Base-by-base conservation (phyloP, 768 basidiomycete genomes). In the Tylopilus balloui region DNA sequence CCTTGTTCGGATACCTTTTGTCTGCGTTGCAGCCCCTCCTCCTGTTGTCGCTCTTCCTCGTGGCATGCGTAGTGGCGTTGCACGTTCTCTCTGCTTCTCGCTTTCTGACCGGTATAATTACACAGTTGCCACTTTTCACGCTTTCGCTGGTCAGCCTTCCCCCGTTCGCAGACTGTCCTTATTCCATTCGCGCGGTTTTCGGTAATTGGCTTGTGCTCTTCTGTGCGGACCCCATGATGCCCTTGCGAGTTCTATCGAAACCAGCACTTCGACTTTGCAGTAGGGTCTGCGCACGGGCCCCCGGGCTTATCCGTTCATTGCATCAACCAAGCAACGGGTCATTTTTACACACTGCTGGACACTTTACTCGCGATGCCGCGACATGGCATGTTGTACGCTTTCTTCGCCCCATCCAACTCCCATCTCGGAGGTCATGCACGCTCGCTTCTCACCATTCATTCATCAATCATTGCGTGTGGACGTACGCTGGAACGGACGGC, bases 1-100 rank as follows among this genome's bases (percentile, higher is more conserved):
- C 54, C 32, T 58, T 48, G 47, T 64, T 68, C 66, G 66, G 66
- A 69, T 68, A 68, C 66, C 64, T 68, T 61, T 62, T 50, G 44
- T 52, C 50, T 64, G 61, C 54, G 20, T 42, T 43, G 50, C 60
- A 58, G 59, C 57, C 43, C 41, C 52, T 44, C 45, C 51, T 52
- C 57, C 48, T 68, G 63, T 64, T 64, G 62, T 69, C 60, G 56
- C 57, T 42, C 48, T 52, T 56, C 47, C 57, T 48, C 55, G 36
- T 57, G 60, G 57, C 62, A 54, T 65, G n/a, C n/a, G 63, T 61
- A 59, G 51, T 63, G 64, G 55, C 57, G 60, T 65, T 44, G 52
- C 58, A 53, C 51, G 39, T 55, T 44, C 41, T 53, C 54, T 52
- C 48, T 64, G 57, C 65, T 65, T 69, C 51, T 57, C 62, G 50